Conservation (phyloP, 2,329 filamentous ascomycete species). For the Atkinsonella hypoxylon region DNA sequence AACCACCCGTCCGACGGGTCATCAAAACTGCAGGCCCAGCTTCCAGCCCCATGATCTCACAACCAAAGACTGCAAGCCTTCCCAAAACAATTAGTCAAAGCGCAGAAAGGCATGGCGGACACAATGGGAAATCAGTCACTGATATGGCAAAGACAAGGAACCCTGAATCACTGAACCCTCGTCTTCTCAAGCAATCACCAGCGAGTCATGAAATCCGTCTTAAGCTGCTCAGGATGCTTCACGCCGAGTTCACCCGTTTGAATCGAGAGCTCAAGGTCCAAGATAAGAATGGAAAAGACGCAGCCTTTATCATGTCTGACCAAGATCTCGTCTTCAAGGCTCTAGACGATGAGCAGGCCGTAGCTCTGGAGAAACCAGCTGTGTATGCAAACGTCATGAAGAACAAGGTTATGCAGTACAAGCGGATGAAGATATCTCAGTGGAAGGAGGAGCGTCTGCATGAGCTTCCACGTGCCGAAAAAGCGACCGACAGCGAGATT, state of each 20-base stretch:
- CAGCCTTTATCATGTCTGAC: slow-evolving; percentile 41
- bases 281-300: slow-evolving; percentile 33
- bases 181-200: slow-evolving; percentile 46
- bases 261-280: slow-evolving; percentile 50
- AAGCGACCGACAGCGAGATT: slow-evolving; percentile 28
- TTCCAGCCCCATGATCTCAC: neutral
- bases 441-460: slow-evolving; percentile 54
- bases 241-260: slow-evolving; percentile 53
- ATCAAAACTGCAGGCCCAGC: slow-evolving; percentile 8
- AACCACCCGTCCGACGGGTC: slow-evolving; percentile 16
- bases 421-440: slow-evolving; percentile 57
- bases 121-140: neutral
- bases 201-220: slow-evolving; percentile 44
- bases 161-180: slow-evolving; percentile 52
- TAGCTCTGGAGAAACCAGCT: slow-evolving; percentile 51
- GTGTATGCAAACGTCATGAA: slow-evolving; percentile 82
- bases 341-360: slow-evolving; percentile 67
- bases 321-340: slow-evolving; percentile 57
- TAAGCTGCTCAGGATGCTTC: slow-evolving; percentile 48
- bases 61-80: neutral
- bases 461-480: slow-evolving; percentile 9
- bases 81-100: neutral
- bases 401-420: slow-evolving; percentile 63
- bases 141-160: slow-evolving; percentile 10
- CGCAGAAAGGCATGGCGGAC: neutral